Evolutionary conservation across 257 asterid species (phyloP), one percentile per base, ranked within the genome.

Genomic region (Schizonepeta tenuifolia): DNA sequence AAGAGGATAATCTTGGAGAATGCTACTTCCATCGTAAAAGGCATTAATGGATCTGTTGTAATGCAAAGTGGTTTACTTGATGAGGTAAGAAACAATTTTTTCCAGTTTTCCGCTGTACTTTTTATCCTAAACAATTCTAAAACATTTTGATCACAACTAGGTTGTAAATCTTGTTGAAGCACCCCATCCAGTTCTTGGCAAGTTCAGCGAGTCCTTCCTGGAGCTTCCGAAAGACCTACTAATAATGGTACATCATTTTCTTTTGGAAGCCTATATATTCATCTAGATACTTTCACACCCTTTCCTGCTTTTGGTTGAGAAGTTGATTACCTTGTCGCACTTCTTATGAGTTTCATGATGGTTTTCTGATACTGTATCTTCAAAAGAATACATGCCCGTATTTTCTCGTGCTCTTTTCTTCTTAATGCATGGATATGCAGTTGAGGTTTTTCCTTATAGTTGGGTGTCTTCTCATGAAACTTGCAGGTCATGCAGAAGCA

Each of bases 401-500:
- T 73, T 51, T 28, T 26, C 47, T 18, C 24, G 20, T 72, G 33
- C 18, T 59, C 53, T 40, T 75, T 20, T 70, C 35, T 46, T 22
- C 31, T 54, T 54, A 59, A 14, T 36, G 65, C 64, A 65, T 22
- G 56, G 15, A 40, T 41, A 51, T 49, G 61, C 69, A 63, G 40
- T 53, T 35, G 41, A 31, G 67, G n/a, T 8, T 31, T 61, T 65
- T 31, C 44, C 61, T 61, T 49, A 15, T 51, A 44, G 73, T 36
- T 63, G n/a, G 35, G 59, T 49, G 47, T 67, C 75, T 77, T 75
- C 57, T 74, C 53, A 41, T 68, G 74, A 74, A 69, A 71, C 38
- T 64, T 78, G 84, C 88, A 93, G 98, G 98, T 94, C 64, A 94
- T 93, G 98, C 96, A 85, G 89, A 89, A 94, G 86, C 98, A 94